Base-by-base conservation (phyloP, 768 basidiomycete species). In the Lactarius pseudohatsudake region DNA sequence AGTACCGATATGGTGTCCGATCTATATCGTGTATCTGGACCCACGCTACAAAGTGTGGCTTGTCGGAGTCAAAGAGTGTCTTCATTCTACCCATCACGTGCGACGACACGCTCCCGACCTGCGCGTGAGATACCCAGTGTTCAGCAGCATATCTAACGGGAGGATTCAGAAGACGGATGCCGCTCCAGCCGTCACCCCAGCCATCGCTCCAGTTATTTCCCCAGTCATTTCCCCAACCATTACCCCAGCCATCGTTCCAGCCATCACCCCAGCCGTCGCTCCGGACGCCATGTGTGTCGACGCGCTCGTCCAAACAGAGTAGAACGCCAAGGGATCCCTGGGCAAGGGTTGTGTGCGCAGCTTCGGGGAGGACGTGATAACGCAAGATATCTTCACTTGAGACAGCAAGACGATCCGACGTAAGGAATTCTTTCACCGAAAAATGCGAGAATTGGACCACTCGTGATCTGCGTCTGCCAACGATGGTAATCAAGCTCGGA, bases 1-100 rank as follows among this genome's bases (percentile, higher is more conserved):
- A 22, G 45, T 0, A 0, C 45, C n/a, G 11, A 4, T 32, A 5
- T 0, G 0, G 1, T 34, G 45, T 2, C 22, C 0, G 1, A n/a
- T 50, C 47, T 13, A 50, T 50, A 22, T 47, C 22, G 11, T 45
- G 6, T 43, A 45, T n/a, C 20, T 9, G 20, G 18, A 45, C 41
- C 41, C 41, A 43, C 5, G 34, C 34, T 36, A 18, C 15, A 8
- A 45, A 45, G 7, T 45, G 8, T 10, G 43, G 43, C 43, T 45
- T 20, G 1, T 45, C 43, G 8, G 2, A 7, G 20, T 45, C 43
- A n/a, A 45, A 45, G 43, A 45, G 43, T 9, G 20, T 45, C 43
- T 45, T 18, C 43, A 45, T 45, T 20, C 18, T 45, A 45, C 3
- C 6, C 43, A n/a, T 20, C 1, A 45, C 8, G 18, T 18, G 43